phyloP scores from a whole-genome alignment of 148 eudicot species.

The Chenopodium quinoa region DNA sequence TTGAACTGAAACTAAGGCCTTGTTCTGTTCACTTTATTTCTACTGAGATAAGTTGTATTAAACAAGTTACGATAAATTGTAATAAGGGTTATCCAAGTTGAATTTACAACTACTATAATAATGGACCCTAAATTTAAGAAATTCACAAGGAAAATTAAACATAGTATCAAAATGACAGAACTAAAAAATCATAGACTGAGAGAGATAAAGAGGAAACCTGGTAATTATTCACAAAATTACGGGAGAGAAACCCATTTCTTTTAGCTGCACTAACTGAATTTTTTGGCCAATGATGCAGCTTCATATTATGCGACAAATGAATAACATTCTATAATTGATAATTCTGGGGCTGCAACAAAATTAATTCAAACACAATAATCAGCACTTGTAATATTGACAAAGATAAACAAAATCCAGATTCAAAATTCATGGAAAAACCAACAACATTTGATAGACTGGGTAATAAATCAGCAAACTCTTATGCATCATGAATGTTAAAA shows the following conservation, averaged over 20 bases:
- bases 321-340: neutral
- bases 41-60: too few relatives aligned
- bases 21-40: too few relatives aligned
- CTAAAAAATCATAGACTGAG: neutral
- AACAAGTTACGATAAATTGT: too few relatives aligned
- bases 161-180: slow-evolving; percentile 5
- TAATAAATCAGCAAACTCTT: neutral
- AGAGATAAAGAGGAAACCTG: slow-evolving; percentile 38
- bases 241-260: slow-evolving; percentile 28
- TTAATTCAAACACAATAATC: neutral
- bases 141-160: neutral
- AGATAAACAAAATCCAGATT: slow-evolving; percentile 2
- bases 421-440: neutral
- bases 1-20: too few relatives aligned
- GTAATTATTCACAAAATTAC: slow-evolving; percentile 13
- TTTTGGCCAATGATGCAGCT: slow-evolving; percentile 37
- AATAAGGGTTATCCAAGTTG: too few relatives aligned
- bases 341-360: neutral
- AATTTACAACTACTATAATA: too few relatives aligned
- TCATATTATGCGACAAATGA: slow-evolving; percentile 26
- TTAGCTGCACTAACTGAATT: slow-evolving; percentile 29
- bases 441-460: neutral
- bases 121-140: neutral
- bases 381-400: neutral
- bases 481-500: too few relatives aligned